These are phyloP conservation scores for Phialophora tarda DNA, from an alignment of 2,329 filamentous ascomycete species.

Conservation along the genomic window DNA sequence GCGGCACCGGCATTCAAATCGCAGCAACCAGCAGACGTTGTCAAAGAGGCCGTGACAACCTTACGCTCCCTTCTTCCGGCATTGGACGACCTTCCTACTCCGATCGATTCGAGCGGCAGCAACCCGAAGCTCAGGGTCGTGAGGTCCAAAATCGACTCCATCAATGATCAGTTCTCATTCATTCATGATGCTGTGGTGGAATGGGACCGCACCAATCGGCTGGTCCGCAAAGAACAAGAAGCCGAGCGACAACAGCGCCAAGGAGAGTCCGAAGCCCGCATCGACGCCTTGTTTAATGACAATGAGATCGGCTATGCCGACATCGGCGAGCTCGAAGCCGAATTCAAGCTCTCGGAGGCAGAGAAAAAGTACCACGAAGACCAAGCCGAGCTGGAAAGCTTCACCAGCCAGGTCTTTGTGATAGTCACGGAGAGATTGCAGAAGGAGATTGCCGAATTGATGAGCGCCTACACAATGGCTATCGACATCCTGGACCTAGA, in stretches of 20 bases:
- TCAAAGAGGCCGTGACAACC: conserved; percentile 25
- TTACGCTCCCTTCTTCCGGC: conserved; percentile 28
- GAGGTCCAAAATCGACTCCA: conserved; percentile 28
- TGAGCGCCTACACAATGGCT: conserved; percentile 53
- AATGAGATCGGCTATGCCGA: conserved; percentile 65
- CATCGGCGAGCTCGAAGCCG: conserved; percentile 60
- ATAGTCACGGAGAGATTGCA: conserved; percentile 57
- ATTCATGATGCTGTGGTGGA: conserved; percentile 49
- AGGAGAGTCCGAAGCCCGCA: conserved; percentile 58
- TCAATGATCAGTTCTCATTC: conserved; percentile 52
- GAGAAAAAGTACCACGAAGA: conserved; percentile 60
- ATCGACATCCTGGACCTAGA: conserved; percentile 51
- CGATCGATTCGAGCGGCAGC: conserved; percentile 11
- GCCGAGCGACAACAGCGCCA: conserved; percentile 57
- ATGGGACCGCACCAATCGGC: conserved; percentile 56
- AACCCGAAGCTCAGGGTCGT: conserved; percentile 28
- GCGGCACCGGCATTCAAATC: background rate
- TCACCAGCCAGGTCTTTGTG: conserved; percentile 58
- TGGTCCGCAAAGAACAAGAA: conserved; percentile 54
- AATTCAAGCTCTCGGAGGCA: conserved; percentile 60
- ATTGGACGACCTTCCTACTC: conserved; percentile 11
- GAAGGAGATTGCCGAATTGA: conserved; percentile 56
- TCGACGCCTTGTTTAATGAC: conserved; percentile 61
- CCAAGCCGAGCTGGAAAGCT: conserved; percentile 57
- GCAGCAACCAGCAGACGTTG: conserved; percentile 12